phyloP scores from a whole-genome alignment of 1,139 yeast species.

The Yamadazyma sp. region DNA sequence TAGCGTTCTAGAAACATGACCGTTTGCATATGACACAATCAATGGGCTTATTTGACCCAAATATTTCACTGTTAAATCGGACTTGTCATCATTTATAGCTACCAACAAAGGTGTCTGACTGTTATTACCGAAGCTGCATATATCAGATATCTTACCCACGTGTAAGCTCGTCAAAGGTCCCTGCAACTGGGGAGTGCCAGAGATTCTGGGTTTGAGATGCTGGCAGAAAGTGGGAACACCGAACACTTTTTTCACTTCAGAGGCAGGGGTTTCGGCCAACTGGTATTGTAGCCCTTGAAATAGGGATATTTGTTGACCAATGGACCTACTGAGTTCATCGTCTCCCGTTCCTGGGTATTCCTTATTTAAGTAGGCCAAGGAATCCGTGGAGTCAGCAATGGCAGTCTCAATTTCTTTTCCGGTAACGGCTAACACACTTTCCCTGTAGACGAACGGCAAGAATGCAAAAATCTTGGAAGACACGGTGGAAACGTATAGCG shows the following conservation, averaged over 20 bases:
- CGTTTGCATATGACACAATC: slow-evolving; percentile 23
- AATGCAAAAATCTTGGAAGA: slow-evolving; percentile 28
- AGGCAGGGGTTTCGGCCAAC: neutral
- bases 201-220: neutral
- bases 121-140: slow-evolving; percentile 18
- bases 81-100: slow-evolving; percentile 15
- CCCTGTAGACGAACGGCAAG: slow-evolving; percentile 30
- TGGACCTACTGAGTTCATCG: neutral
- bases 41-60: slow-evolving; percentile 35
- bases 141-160: slow-evolving; percentile 19
- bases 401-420: slow-evolving; percentile 23
- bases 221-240: neutral
- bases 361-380: slow-evolving; percentile 20
- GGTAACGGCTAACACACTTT: slow-evolving; percentile 18
- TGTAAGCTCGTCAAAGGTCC: slow-evolving; percentile 16
- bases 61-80: slow-evolving; percentile 20
- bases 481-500: slow-evolving; percentile 34
- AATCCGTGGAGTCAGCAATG: slow-evolving; percentile 23
- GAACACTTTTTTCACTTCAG: slow-evolving; percentile 4
- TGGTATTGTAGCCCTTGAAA: slow-evolving; percentile 3
- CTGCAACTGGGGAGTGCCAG: slow-evolving; percentile 5
- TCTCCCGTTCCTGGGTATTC: slow-evolving; percentile 14
- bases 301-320: slow-evolving; percentile 5
- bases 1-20: no score
- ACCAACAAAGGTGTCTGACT: slow-evolving; percentile 21